phyloP scores from a whole-genome alignment of 192 early-diverging fungal genomes.

The Backusella psychrophila region DNA sequence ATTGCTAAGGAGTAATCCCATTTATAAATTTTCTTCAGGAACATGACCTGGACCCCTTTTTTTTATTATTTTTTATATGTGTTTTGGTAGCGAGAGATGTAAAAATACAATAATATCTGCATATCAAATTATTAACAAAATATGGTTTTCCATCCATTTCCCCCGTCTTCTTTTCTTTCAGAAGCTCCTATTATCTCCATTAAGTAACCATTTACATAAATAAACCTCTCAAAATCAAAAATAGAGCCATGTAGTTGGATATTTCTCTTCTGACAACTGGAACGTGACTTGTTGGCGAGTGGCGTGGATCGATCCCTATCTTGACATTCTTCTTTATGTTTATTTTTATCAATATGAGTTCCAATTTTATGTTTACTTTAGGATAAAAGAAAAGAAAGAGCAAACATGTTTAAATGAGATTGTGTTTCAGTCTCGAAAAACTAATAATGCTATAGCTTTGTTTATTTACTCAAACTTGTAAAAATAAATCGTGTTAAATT shows the following conservation, averaged over 20 bases:
- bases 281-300: background rate
- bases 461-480: background rate
- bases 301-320: background rate
- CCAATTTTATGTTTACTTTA: no score
- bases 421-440: background rate
- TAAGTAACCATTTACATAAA: background rate
- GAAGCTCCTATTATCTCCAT: background rate
- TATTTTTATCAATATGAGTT: background rate
- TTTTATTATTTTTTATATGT: background rate
- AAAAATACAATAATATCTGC: background rate
- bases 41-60: background rate
- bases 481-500: background rate
- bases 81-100: background rate
- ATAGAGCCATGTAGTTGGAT: background rate
- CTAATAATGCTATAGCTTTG: background rate
- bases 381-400: background rate
- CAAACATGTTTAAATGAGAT: background rate
- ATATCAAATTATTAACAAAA: background rate
- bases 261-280: background rate
- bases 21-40: conserved; percentile 1
- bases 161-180: background rate
- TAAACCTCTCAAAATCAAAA: background rate
- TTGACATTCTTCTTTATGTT: background rate
- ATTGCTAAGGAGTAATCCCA: conserved; percentile 1
- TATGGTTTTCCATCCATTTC: background rate